Evolutionary conservation across 768 basidiomycete species (phyloP).

Genomic region (Coprinopsis cinerea): DNA sequence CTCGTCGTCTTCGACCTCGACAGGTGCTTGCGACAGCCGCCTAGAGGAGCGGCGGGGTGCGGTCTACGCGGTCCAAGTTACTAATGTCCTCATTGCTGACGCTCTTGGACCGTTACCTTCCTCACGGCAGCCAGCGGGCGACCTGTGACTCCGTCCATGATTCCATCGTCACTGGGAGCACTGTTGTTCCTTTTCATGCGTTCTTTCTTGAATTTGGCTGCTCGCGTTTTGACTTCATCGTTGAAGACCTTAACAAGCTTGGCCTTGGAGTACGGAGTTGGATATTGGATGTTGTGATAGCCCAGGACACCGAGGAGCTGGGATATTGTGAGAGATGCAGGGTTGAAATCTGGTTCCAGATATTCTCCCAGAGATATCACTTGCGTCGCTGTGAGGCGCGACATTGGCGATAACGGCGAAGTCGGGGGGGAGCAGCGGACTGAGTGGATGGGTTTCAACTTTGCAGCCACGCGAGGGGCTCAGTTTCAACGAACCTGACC

Average conservation of each 20-base stretch:
- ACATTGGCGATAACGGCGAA: conserved; percentile 39
- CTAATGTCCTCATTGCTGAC: background rate
- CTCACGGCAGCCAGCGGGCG: conserved; percentile 44
- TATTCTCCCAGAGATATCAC: conserved; percentile 73
- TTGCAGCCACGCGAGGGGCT: conserved; percentile 5
- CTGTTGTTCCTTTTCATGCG: conserved; percentile 61
- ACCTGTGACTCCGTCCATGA: conserved; percentile 81
- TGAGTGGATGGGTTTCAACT: conserved; percentile 7
- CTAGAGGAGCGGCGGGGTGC: conserved; percentile 54
- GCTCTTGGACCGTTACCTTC: conserved; percentile 30
- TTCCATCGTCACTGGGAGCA: conserved; percentile 75
- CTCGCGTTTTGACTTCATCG: conserved; percentile 62
- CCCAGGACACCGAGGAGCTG: conserved; percentile 74
- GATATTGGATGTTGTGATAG: conserved; percentile 71
- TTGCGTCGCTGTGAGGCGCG: conserved; percentile 72
- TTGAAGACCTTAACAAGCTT: conserved; percentile 76
- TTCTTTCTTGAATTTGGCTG: conserved; percentile 55
- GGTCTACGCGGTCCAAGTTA: conserved; percentile 13
- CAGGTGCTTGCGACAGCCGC: conserved; percentile 55
- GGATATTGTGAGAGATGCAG: conserved; percentile 67
- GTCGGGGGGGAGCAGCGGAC: background rate
- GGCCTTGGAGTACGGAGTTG: conserved; percentile 69
- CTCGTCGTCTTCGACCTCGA: conserved; percentile 27
- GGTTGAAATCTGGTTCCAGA: conserved; percentile 73
- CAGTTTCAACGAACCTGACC: conserved; percentile 6